Conservation (phyloP, 1,284 basidiomycete species). For the Pyrrhoderma noxium region DNA sequence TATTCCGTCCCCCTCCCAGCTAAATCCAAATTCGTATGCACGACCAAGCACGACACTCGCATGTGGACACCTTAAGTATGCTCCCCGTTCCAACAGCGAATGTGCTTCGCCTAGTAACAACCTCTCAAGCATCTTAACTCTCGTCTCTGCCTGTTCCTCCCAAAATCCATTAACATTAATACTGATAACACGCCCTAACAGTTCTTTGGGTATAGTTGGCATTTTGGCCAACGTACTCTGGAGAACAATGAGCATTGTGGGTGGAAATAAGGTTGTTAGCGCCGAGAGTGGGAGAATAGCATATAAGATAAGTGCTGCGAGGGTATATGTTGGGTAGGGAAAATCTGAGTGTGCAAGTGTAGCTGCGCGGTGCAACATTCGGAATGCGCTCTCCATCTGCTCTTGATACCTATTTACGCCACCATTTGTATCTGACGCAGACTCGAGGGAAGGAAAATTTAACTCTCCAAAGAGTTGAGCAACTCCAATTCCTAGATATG, state of each 20-base stretch:
- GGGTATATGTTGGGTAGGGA: constrained; percentile 83
- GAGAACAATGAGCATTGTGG: no score
- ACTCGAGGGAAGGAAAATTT: constrained; percentile 46
- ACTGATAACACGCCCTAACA: no score
- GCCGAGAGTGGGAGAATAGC: constrained; percentile 46
- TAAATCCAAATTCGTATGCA: constrained; percentile 87
- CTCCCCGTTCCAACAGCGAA: constrained; percentile 69
- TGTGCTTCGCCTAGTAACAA: constrained; percentile 41
- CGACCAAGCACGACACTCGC: constrained; percentile 93
- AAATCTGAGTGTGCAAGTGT: constrained; percentile 62
- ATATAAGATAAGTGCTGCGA: constrained; percentile 74
- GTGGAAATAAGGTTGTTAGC: constrained; percentile 28
- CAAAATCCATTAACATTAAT: no score
- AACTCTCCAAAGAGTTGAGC: constrained; percentile 86
- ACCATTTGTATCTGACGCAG: constrained; percentile 16
- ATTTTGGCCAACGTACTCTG: no score
- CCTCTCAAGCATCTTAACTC: no score
- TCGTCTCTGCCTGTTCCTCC: no score
- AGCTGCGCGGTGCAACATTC: constrained; percentile 73
- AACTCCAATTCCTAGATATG: constrained; percentile 58
- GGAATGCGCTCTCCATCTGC: constrained; percentile 53
- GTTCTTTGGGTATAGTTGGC: constrained; percentile 40
- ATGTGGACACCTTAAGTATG: constrained; percentile 79
- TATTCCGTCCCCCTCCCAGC: no score
- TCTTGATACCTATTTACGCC: constrained; percentile 13